Base-by-base conservation (phyloP, 2,329 filamentous ascomycete genomes). In the Phaeosphaeriaceae sp. region DNA sequence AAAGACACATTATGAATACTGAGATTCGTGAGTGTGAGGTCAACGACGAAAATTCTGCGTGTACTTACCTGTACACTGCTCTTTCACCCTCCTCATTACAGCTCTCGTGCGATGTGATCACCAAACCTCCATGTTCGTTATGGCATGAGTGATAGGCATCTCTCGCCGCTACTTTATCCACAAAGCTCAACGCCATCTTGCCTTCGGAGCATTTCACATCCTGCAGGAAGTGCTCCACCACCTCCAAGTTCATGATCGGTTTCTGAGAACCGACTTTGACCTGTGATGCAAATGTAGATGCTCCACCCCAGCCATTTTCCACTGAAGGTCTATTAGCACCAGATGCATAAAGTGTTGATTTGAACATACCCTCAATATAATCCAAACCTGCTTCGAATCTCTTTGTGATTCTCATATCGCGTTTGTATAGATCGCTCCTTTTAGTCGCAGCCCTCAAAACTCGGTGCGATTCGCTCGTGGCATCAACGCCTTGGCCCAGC, bases 31-130 rank as follows among this genome's bases (percentile, higher is more conserved):
- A 62, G 51, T 25, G n/a, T 11, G 25, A 24, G 7, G 11, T 21
- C 13, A 20, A 11, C 25, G 2, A 9, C 1, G 2, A 31, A 17
- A 19, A 5, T 11, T 17, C 58, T 27, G 15, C 7, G 3, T 7
- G 5, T n/a, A 17, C 69, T 64, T 62, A 73, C 76, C 66, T 68
- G 52, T 75, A 76, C 2, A 76, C 70, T 3, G 69, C 56, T 25
- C 76, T 71, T 57, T 76, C 73, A 7, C 76, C 76, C 13, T 77
- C 74, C n/a, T 56, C 46, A 27, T 77, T 78, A 51, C 76, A 79
- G 44, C 71, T 65, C 7, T 65, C 51, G 46, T 79, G 76, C 11
- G 76, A 77, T 1, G 76, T 78, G 48, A 79, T 70, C n/a, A 78
- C 61, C n/a, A 73, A 50, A n/a, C 69, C 62, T 44, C 71, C 67